Conservation (phyloP, 2,329 filamentous ascomycete species). For the Fusarium sulawesiense region DNA sequence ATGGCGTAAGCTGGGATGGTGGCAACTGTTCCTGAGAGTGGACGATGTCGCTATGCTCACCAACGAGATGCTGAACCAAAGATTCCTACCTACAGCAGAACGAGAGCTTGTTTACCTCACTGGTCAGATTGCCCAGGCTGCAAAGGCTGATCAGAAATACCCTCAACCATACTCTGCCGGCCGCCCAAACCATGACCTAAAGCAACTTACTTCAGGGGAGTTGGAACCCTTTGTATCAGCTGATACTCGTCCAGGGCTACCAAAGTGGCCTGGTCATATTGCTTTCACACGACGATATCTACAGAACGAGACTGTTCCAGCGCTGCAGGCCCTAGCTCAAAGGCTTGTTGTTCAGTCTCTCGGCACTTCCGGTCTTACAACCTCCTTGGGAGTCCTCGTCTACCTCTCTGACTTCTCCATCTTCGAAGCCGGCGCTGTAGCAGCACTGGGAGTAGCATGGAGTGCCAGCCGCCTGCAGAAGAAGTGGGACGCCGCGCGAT, state of each 20-base stretch:
- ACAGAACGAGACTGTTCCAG: slow-evolving; percentile 73
- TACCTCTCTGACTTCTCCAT: slow-evolving; percentile 67
- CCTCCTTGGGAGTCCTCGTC: slow-evolving; percentile 64
- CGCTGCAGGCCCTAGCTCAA: slow-evolving; percentile 78
- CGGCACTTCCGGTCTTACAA: slow-evolving; percentile 74
- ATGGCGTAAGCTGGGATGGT: slow-evolving; percentile 89
- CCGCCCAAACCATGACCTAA: slow-evolving; percentile 10
- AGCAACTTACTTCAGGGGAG: slow-evolving; percentile 43
- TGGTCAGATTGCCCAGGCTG: slow-evolving; percentile 73
- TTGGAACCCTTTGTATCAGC: slow-evolving; percentile 42
- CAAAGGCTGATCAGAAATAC: slow-evolving; percentile 48
- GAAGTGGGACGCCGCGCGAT: slow-evolving; percentile 70
- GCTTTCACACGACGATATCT: slow-evolving; percentile 75
- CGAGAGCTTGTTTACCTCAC: slow-evolving; percentile 84
- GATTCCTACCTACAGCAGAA: slow-evolving; percentile 83
- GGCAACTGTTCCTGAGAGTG: slow-evolving; percentile 94
- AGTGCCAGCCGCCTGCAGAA: slow-evolving; percentile 69
- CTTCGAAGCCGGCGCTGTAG: slow-evolving; percentile 72
- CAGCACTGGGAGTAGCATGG: slow-evolving; percentile 70
- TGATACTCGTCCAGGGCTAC: slow-evolving; percentile 40
- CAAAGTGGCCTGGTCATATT: slow-evolving; percentile 80
- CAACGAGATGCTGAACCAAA: slow-evolving; percentile 78
- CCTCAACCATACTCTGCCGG: slow-evolving; percentile 50
- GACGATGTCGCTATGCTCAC: slow-evolving; percentile 90
- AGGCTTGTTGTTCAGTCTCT: slow-evolving; percentile 79